phyloP scores from a whole-genome alignment of 306 rosid genomes.

The Quercus cerris region DNA sequence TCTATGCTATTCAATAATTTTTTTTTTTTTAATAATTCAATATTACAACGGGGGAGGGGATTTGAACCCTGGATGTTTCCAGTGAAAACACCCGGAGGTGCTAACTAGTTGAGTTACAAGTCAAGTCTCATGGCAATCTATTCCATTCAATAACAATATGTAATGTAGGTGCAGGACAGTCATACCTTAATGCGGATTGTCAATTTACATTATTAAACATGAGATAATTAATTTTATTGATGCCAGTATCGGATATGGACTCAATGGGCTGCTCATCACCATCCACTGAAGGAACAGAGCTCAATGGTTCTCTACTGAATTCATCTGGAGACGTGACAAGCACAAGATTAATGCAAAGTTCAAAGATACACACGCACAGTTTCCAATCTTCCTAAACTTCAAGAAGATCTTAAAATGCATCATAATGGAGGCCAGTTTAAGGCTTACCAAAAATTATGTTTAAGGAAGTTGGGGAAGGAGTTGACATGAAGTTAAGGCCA shows the following conservation, averaged over 20 bases:
- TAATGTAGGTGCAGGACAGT: not conserved
- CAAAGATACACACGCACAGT: not conserved
- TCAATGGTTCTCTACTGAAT: slow-evolving; percentile 68
- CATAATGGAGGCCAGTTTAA: not conserved
- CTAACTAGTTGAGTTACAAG: too few relatives aligned
- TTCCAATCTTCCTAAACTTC: not conserved
- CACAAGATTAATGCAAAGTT: not conserved
- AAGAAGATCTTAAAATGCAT: not conserved
- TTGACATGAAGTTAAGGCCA: slow-evolving; percentile 87
- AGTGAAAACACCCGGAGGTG: too few relatives aligned
- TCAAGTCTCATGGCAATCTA: too few relatives aligned
- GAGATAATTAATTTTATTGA: slow-evolving; percentile 52
- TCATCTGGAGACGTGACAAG: slow-evolving; percentile 57
- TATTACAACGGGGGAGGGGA: too few relatives aligned
- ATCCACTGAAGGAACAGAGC: slow-evolving; percentile 19
- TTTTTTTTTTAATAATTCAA: too few relatives aligned
- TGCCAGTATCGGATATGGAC: slow-evolving; percentile 69
- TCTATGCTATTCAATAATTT: not conserved
- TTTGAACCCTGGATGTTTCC: too few relatives aligned
- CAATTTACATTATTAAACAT: slow-evolving; percentile 54
- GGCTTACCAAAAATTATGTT: slow-evolving; percentile 66
- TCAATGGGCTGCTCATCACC: slow-evolving; percentile 71
- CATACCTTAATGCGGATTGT: not conserved
- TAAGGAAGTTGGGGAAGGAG: slow-evolving; percentile 68
- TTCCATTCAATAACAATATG: not conserved